Percentiles rank a stretch among this genome's conserved stretches.
Conservation (phyloP, 805 yeast species). For the Saccharomycopsis sp. region DNA sequence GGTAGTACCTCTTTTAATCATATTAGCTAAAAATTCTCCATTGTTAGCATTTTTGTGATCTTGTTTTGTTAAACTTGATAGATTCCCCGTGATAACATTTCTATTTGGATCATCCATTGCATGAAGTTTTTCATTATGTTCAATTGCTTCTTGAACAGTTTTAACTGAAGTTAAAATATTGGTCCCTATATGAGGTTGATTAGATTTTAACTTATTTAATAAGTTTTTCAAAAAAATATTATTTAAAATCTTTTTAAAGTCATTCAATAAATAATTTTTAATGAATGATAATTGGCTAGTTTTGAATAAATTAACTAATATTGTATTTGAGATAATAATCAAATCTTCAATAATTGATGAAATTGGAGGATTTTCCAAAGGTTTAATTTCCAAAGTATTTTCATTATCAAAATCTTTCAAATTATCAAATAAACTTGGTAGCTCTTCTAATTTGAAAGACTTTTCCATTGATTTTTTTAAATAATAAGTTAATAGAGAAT, state of each 20-base stretch:
- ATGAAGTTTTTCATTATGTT: neutral
- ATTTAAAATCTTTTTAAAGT: slow-evolving; percentile 49
- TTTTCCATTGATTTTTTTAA: slow-evolving; percentile 72
- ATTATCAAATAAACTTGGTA: slow-evolving; percentile 34
- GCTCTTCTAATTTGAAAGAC: slow-evolving; percentile 68
- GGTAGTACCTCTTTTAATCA: slow-evolving; percentile 35
- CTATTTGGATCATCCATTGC: slow-evolving; percentile 4
- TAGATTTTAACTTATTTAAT: slow-evolving; percentile 35
- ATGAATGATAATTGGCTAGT: slow-evolving; percentile 56
- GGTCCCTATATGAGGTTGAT: slow-evolving; percentile 30
- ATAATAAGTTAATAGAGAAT: slow-evolving; percentile 51
- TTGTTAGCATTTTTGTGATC: neutral
- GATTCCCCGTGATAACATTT: slow-evolving; percentile 13
- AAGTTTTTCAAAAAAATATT: slow-evolving; percentile 52
- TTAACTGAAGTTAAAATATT: slow-evolving; percentile 21
- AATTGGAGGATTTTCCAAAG: slow-evolving; percentile 54
- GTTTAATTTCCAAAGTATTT: slow-evolving; percentile 9
- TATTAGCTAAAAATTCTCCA: slow-evolving; percentile 15
- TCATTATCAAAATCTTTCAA: slow-evolving; percentile 2
- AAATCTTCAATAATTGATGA: slow-evolving; percentile 85
- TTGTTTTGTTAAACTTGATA: slow-evolving; percentile 5
- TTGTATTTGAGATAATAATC: slow-evolving; percentile 58
- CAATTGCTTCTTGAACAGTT: slow-evolving; percentile 13
- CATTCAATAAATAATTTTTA: slow-evolving; percentile 38
- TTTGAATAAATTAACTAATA: slow-evolving; percentile 54